phyloP scores from a whole-genome alignment of 1,284 basidiomycete species.

The Mycosarcoma mackinlayi region DNA sequence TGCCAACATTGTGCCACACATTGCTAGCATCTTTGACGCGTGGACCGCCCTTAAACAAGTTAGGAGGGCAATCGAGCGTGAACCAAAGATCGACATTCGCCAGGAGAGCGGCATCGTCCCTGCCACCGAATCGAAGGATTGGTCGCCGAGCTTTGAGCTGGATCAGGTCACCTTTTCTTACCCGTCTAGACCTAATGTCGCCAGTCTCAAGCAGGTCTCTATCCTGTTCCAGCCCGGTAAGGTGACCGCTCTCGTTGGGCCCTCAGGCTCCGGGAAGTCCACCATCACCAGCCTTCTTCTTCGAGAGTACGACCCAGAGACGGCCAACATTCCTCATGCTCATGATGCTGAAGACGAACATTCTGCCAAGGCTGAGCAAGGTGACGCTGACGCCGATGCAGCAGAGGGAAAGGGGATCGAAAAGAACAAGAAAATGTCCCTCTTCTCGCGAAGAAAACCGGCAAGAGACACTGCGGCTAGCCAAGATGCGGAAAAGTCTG shows the following conservation, averaged over 20 bases:
- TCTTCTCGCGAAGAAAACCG: conserved; percentile 12
- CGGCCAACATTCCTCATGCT: conserved; percentile 52
- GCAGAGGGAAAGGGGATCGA: conserved; percentile 1
- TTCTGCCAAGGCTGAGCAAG: conserved; percentile 15
- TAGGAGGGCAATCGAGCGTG: conserved; percentile 58
- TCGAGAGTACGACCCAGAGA: conserved; percentile 70
- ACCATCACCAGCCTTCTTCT: conserved; percentile 70
- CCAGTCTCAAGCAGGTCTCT: conserved; percentile 56
- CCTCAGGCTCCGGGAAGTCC: conserved; percentile 67
- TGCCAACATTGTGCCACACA: conserved; percentile 62
- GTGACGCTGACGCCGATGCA: neutral
- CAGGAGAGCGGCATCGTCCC: conserved; percentile 41
- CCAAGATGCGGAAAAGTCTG: conserved; percentile 26
- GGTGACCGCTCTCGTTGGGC: conserved; percentile 68
- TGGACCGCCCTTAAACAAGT: conserved; percentile 54
- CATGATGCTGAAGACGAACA: conserved; percentile 28
- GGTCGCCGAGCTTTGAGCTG: conserved; percentile 55
- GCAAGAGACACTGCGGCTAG: conserved; percentile 5
- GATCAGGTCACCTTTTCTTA: conserved; percentile 64
- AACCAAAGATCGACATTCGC: conserved; percentile 64
- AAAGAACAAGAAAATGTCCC: conserved; percentile 13
- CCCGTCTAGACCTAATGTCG: conserved; percentile 53
- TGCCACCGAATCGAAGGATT: conserved; percentile 9
- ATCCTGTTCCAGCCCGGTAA: conserved; percentile 57
- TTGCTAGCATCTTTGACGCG: conserved; percentile 59